Evolutionary conservation across 108 stramenopile genomes (phyloP).

Genomic region (Fragilariopsis cylindrus): DNA sequence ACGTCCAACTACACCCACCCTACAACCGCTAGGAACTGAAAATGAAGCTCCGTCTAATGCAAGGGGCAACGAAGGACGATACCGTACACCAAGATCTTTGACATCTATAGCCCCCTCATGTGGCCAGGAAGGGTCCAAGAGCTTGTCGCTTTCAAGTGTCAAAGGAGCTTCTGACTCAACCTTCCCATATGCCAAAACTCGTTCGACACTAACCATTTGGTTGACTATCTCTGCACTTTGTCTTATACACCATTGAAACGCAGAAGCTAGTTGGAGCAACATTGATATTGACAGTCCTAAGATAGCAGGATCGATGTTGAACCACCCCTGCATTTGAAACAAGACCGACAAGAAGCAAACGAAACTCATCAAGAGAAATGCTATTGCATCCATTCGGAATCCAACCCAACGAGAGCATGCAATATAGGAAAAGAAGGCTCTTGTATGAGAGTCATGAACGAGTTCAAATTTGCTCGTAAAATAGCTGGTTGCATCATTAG

Average conservation of each 20-base stretch:
- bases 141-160: constrained; percentile 46
- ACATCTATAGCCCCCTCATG: constrained; percentile 63
- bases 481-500: constrained; percentile 62
- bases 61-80: constrained; percentile 72
- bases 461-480: constrained; percentile 67
- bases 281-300: constrained; percentile 75
- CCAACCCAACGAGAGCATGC: constrained; percentile 89
- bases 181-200: constrained; percentile 72
- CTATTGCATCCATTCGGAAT: constrained; percentile 83
- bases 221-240: constrained; percentile 91
- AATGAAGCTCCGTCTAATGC: constrained; percentile 68
- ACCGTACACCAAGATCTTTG: constrained; percentile 66
- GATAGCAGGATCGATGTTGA: constrained; percentile 74
- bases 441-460: constrained; percentile 74
- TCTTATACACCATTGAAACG: constrained; percentile 81
- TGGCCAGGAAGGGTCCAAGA: constrained; percentile 65
- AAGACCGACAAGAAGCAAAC: constrained; percentile 81
- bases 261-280: constrained; percentile 63
- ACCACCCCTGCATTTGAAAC: constrained; percentile 48
- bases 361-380: constrained; percentile 63
- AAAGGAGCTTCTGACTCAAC: constrained; percentile 72
- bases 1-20: constrained; percentile 89
- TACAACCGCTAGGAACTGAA: constrained; percentile 70
- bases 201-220: constrained; percentile 91
- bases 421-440: constrained; percentile 86